Conservation (phyloP, 2,329 filamentous ascomycete species). For the Geosmithia flava region DNA sequence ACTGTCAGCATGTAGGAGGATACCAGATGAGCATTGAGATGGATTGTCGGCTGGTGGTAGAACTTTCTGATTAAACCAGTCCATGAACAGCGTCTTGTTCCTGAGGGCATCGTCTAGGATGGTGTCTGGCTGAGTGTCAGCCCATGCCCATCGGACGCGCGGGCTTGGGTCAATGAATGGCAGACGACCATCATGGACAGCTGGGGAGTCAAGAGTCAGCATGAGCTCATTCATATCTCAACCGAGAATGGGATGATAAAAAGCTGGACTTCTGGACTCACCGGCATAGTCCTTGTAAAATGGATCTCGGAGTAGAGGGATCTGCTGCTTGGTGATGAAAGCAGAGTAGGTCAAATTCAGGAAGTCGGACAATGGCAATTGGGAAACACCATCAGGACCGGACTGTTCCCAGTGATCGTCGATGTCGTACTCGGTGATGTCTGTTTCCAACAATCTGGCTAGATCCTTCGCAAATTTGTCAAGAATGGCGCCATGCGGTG, state of each 20-base stretch:
- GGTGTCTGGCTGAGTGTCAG: constrained; percentile 14
- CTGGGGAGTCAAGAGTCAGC: too few relatives aligned
- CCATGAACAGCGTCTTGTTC: constrained; percentile 36
- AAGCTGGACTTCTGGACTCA: constrained; percentile 6
- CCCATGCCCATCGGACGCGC: constrained; percentile 20
- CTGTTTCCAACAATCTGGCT: constrained; percentile 5
- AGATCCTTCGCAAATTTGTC: constrained; percentile 15
- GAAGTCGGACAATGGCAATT: constrained; percentile 9
- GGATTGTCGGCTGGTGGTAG: constrained; percentile 18
- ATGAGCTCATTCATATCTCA: too few relatives aligned
- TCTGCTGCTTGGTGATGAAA: constrained; percentile 24
- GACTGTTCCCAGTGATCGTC: constrained; percentile 12
- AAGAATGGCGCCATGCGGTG: constrained; percentile 7
- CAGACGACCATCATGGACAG: constrained; percentile 17
- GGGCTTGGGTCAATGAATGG: constrained; percentile 24
- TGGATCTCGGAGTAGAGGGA: constrained; percentile 19
- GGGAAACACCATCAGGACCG: constrained; percentile 7
- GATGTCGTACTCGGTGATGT: constrained; percentile 7
- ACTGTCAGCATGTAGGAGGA: constrained; percentile 33
- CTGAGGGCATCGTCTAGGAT: constrained; percentile 23
- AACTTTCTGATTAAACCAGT: constrained; percentile 32
- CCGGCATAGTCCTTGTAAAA: constrained; percentile 25
- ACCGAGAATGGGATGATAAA: too few relatives aligned
- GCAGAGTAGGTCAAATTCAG: constrained; percentile 20
- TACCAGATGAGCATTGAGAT: constrained; percentile 27